These are phyloP conservation scores for Choiromyces venosus DNA, from an alignment of 495 filamentous ascomycete genomes.

Conservation along the genomic window DNA sequence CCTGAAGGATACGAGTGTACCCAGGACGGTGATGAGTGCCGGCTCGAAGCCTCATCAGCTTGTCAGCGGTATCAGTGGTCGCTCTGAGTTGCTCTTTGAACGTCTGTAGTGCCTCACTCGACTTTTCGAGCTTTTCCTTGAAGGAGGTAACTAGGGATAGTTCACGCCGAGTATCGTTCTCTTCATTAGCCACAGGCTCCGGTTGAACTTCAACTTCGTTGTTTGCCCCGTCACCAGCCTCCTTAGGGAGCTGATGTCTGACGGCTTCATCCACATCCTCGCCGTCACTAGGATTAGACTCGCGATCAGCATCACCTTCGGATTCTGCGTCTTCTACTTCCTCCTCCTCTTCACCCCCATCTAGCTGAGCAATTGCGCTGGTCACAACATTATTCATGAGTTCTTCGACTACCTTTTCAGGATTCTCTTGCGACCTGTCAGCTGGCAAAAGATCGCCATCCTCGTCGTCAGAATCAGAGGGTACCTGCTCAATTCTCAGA, in stretches of 20 bases:
- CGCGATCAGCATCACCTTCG: neutral
- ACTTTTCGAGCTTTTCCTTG: neutral
- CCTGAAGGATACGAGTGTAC: neutral
- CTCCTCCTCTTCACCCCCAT: neutral
- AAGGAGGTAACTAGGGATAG: neutral
- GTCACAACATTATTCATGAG: neutral
- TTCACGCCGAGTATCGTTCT: neutral
- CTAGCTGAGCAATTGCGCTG: neutral
- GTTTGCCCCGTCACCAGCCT: neutral
- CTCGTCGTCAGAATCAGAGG: neutral
- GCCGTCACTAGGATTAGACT: neutral
- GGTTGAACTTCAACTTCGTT: neutral
- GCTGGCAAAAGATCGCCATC: neutral
- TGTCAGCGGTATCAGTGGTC: neutral
- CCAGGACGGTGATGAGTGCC: neutral
- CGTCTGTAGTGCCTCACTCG: neutral
- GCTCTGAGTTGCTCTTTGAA: neutral
- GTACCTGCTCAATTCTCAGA: neutral
- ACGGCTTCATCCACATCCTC: neutral
- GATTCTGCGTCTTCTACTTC: neutral
- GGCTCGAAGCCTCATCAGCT: neutral
- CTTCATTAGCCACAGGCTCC: neutral
- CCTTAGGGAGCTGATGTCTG: neutral
- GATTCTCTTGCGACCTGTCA: neutral
- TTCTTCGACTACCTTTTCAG: neutral